Base-by-base conservation (phyloP, 2,329 filamentous ascomycete species). In the Xylaria hypoxylon region DNA sequence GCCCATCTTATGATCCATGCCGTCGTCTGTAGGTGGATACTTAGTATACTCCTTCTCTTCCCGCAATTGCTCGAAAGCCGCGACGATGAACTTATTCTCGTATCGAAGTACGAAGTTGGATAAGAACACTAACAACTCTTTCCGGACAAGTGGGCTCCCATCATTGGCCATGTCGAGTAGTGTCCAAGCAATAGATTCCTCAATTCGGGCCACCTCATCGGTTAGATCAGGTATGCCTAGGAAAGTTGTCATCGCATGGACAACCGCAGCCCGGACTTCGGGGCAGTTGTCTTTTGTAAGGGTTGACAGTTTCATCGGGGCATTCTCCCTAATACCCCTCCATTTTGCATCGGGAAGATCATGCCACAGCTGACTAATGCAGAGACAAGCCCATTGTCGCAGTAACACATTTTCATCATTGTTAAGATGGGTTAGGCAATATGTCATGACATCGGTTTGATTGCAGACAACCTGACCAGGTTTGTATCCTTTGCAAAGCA, bases 401-500 rank as follows among this genome's bases (percentile, higher is more conserved):
- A 99, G 83, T 10, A 99, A 83, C 1, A 93, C 92, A 71, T 97
- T 97, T 69, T 96, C 91, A 64, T 91, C 88, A 76, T 97, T 96
- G 67, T 89, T 87, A 45, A 98, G 84, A 79, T 98, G 94, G 5
- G 87, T 85, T 45, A 98, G 82, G 76, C 95, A 98, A 72, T 91
- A 95, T 42, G 91, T 89, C 83, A 98, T 95, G 68, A 98, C 90
- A 71, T 97, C 94, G 0, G 91, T 92, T 71, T 93, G 92, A 72
- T 97, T 90, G 77, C 94, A 97, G 11, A 97, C 94, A 57, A 91
- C 91, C 78, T 97, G 94, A 2, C 95, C 96, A 69, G 96, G 93
- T 70, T 91, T 92, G 79, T 97, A 97, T 70, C 92, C 92, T 77
- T 96, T 97, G 87, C 96, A 99, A 69, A 99, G 93, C 87, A 97